A percentile compares a stretch with the other conserved stretches of the same genome.
These are phyloP conservation scores for Annona cherimola DNA, from an alignment of 164 flowering plant genomes.

Conservation along the genomic window DNA sequence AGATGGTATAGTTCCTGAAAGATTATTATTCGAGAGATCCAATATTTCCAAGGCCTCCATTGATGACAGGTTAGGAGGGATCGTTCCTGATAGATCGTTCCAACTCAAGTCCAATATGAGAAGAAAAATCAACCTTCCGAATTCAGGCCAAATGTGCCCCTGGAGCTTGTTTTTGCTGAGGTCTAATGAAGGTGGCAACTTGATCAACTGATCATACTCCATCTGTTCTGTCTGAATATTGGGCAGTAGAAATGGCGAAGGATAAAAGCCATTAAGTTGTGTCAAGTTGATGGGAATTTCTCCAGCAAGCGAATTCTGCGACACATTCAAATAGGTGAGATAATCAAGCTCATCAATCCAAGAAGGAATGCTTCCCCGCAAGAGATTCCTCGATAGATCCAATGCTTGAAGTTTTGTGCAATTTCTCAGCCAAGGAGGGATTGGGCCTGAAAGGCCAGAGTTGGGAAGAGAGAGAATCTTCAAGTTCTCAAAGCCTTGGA, in stretches of 20 bases:
- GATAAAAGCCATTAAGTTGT: background rate
- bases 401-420: conserved; percentile 8
- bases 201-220: conserved; percentile 10
- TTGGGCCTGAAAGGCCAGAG: conserved; percentile 8
- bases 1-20: conserved; percentile 19
- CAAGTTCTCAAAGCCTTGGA: conserved; percentile 4
- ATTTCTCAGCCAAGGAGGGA: conserved; percentile 12
- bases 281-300: conserved; percentile 13
- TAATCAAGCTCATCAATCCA: conserved; percentile 2
- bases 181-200: conserved; percentile 11
- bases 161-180: conserved; percentile 11
- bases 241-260: background rate
- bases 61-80: conserved; percentile 6
- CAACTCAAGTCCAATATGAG: conserved; percentile 11
- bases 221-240: background rate
- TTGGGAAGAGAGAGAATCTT: conserved; percentile 5
- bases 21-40: conserved; percentile 20
- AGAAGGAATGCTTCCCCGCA: conserved; percentile 12
- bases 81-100: conserved; percentile 9
- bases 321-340: conserved; percentile 18
- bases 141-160: conserved; percentile 14
- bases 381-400: conserved; percentile 12
- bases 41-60: conserved; percentile 19
- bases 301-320: conserved; percentile 13
- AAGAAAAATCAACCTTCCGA: conserved; percentile 9